These are phyloP conservation scores for Macadamia tetraphylla DNA, from an alignment of 164 flowering plant genomes.

Conservation along the genomic window DNA sequence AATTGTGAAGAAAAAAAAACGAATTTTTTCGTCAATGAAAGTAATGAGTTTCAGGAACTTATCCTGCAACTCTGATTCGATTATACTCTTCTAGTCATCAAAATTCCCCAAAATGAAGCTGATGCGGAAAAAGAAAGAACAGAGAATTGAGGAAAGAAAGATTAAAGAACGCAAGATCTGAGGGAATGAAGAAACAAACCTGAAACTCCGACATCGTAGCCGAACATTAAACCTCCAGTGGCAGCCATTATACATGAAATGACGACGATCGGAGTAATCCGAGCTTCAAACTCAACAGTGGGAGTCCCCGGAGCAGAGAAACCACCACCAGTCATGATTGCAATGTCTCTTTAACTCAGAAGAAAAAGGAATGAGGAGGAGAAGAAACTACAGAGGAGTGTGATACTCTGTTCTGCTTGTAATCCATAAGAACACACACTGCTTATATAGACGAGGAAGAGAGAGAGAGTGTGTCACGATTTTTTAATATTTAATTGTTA, in stretches of 20 bases:
- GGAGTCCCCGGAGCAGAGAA: constrained; percentile 33
- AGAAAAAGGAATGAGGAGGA: not conserved
- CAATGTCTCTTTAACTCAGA: not conserved
- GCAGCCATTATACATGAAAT: constrained; percentile 95
- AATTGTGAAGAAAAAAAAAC: no score
- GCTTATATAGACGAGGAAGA: no score
- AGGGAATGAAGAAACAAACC: constrained; percentile 68
- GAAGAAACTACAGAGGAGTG: not conserved
- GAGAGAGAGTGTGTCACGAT: no score
- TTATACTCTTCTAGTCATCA: no score
- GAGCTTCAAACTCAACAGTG: constrained; percentile 70
- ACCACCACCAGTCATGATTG: constrained; percentile 49
- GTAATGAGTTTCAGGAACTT: no score
- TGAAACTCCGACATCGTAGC: constrained; percentile 48
- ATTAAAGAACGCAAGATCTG: not conserved
- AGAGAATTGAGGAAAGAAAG: not conserved
- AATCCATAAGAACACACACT: no score
- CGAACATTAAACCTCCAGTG: constrained; percentile 96
- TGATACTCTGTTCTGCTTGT: not conserved
- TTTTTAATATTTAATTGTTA: no score
- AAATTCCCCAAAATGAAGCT: no score
- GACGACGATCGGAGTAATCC: constrained; percentile 88
- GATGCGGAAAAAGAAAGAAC: not conserved
- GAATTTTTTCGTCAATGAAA: no score
- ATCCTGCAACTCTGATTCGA: no score